Conservation (phyloP, 1,284 basidiomycete species). For the Fomes fomentarius region DNA sequence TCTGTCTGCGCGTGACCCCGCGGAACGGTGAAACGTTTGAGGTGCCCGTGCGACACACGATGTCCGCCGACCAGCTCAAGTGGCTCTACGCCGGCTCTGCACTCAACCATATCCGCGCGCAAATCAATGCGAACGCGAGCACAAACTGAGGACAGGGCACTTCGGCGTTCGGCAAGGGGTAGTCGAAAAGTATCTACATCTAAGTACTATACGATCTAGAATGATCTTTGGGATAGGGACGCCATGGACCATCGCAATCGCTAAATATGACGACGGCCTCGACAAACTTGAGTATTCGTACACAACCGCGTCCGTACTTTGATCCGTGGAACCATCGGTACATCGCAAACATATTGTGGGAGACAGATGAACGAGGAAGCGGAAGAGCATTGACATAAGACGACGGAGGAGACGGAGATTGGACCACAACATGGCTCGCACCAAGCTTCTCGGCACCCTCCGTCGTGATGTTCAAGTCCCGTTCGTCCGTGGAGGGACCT, state of each 20-base stretch:
- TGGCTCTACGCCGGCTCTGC: slow-evolving; percentile 90
- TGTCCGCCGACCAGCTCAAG: slow-evolving; percentile 86
- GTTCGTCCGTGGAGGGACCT: too few species aligned
- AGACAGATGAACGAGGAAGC: too few species aligned
- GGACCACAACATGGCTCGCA: too few species aligned
- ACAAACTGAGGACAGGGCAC: background rate
- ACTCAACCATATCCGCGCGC: slow-evolving; percentile 79
- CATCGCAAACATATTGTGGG: too few species aligned
- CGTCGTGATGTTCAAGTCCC: too few species aligned
- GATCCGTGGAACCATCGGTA: too few species aligned
- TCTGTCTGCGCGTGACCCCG: slow-evolving; percentile 76
- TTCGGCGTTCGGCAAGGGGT: background rate
- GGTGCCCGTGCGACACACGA: slow-evolving; percentile 82
- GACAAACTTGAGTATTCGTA: too few species aligned
- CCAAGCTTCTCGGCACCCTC: too few species aligned
- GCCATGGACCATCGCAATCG: background rate
- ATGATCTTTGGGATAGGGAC: background rate
- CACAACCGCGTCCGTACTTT: too few species aligned
- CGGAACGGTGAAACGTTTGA: slow-evolving; percentile 55
- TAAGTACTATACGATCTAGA: slow-evolving; percentile 7
- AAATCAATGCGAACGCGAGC: slow-evolving; percentile 33
- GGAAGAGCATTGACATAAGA: too few species aligned
- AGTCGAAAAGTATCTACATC: slow-evolving; percentile 9
- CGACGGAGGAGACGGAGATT: too few species aligned
- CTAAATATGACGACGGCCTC: too few species aligned